These are phyloP conservation scores for Canavalia ensiformis DNA, from an alignment of 306 rosid genomes.

Conservation along the genomic window DNA sequence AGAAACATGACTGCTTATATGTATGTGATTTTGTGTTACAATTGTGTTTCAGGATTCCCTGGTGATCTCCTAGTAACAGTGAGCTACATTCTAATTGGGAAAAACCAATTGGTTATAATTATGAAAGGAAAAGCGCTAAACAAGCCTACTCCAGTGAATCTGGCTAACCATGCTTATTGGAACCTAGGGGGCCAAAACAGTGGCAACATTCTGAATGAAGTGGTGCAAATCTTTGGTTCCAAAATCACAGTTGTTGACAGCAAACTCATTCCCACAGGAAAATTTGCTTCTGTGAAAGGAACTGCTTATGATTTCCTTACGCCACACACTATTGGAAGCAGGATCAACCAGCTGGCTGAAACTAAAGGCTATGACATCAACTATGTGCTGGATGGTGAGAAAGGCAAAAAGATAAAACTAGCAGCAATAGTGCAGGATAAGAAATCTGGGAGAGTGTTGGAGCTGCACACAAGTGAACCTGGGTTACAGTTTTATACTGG, in stretches of 20 bases:
- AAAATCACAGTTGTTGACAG: constrained; percentile 67
- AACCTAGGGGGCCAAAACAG: constrained; percentile 83
- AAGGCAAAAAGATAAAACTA: constrained; percentile 45
- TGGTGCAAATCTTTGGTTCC: constrained; percentile 74
- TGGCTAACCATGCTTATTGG: constrained; percentile 87
- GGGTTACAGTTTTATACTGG: constrained; percentile 87
- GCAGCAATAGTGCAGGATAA: constrained; percentile 68
- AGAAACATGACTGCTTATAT: neutral
- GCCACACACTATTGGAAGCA: constrained; percentile 69
- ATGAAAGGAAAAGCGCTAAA: constrained; percentile 82
- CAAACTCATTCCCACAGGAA: constrained; percentile 81
- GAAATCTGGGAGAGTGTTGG: constrained; percentile 74
- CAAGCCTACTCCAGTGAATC: constrained; percentile 88
- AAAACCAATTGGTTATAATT: constrained; percentile 55
- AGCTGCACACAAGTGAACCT: constrained; percentile 72
- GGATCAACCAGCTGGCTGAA: constrained; percentile 58
- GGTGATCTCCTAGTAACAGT: constrained; percentile 76
- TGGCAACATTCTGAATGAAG: constrained; percentile 73
- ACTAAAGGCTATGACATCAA: constrained; percentile 78
- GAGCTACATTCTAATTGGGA: constrained; percentile 62
- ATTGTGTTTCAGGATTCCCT: constrained; percentile 76
- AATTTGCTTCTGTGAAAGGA: constrained; percentile 56
- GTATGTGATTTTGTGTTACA: neutral
- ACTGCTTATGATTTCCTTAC: constrained; percentile 72
- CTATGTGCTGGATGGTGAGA: constrained; percentile 67